These are phyloP conservation scores for Debaryomyces castellii DNA, from an alignment of 805 yeast genomes.

Conservation along the genomic window DNA sequence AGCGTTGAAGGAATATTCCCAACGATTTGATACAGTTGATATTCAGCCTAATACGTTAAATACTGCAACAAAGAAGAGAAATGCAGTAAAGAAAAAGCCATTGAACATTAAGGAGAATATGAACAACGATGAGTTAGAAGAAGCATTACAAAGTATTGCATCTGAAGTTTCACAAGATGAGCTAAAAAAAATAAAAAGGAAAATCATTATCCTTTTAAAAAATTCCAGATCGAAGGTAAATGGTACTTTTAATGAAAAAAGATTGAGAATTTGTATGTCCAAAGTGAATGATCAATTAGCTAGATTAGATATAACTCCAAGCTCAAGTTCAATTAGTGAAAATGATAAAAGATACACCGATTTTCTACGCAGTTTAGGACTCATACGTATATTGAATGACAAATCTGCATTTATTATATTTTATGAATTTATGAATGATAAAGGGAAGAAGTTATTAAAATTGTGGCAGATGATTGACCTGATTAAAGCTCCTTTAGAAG, in stretches of 20 bases:
- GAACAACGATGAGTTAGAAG: slow-evolving; percentile 15
- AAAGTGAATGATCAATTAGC: slow-evolving; percentile 6
- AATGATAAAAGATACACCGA: neutral
- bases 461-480: slow-evolving; percentile 69
- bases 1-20: slow-evolving; percentile 66
- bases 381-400: slow-evolving; percentile 48
- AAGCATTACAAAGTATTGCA: slow-evolving; percentile 11
- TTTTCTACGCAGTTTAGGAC: slow-evolving; percentile 17
- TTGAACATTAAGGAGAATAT: neutral
- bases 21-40: slow-evolving; percentile 4
- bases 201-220: slow-evolving; percentile 45
- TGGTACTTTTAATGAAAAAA: slow-evolving; percentile 45
- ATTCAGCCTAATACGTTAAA: neutral
- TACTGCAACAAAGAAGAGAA: neutral
- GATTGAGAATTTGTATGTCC: slow-evolving; percentile 11
- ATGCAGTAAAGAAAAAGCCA: neutral
- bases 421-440: slow-evolving; percentile 17
- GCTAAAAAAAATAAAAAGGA: slow-evolving; percentile 49
- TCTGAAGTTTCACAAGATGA: slow-evolving; percentile 30
- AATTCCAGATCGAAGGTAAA: slow-evolving; percentile 43
- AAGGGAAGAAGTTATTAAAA: slow-evolving; percentile 40
- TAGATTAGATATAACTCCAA: neutral
- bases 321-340: neutral
- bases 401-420: slow-evolving; percentile 40
- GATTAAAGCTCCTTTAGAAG: slow-evolving; percentile 72